A percentile compares a stretch with the other conserved stretches of the same genome.
Evolutionary conservation across 257 asterid genomes (phyloP).

Genomic region (Cynanchum wilfordii): DNA sequence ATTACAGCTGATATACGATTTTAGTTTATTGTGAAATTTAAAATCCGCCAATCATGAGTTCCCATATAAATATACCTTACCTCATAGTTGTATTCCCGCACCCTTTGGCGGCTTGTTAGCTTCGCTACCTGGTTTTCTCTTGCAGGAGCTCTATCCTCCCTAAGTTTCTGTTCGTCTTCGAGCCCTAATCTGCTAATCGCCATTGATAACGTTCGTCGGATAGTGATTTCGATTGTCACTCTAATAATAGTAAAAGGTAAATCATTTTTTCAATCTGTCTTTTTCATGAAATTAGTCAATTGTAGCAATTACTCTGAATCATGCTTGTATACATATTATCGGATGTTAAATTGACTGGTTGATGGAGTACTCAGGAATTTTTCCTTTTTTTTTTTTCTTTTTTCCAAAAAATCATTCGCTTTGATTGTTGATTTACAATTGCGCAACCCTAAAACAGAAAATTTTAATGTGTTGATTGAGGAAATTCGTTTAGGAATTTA

Average conservation of each 20-base stretch:
- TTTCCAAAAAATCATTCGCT: neutral
- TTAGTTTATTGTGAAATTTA: neutral
- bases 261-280: neutral
- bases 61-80: slow-evolving; percentile 1
- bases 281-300: neutral
- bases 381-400: neutral
- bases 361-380: neutral
- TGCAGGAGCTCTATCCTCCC: neutral
- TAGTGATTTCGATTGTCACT: neutral
- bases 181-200: slow-evolving; percentile 29
- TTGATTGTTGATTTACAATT: neutral
- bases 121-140: neutral
- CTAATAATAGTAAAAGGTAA: slow-evolving; percentile 26
- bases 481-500: neutral
- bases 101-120: neutral
- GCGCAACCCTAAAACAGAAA: slow-evolving; percentile 1
- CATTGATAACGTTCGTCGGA: neutral
- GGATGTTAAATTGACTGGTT: neutral
- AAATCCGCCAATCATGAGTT: slow-evolving; percentile 14
- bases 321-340: neutral
- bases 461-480: neutral
- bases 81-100: neutral
- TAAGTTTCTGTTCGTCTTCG: neutral
- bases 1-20: neutral
- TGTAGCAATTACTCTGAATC: neutral